Evolutionary conservation across 805 yeast species (phyloP), one percentile per base, ranked within the genome.

Genomic region (Blastobotrys americana): DNA sequence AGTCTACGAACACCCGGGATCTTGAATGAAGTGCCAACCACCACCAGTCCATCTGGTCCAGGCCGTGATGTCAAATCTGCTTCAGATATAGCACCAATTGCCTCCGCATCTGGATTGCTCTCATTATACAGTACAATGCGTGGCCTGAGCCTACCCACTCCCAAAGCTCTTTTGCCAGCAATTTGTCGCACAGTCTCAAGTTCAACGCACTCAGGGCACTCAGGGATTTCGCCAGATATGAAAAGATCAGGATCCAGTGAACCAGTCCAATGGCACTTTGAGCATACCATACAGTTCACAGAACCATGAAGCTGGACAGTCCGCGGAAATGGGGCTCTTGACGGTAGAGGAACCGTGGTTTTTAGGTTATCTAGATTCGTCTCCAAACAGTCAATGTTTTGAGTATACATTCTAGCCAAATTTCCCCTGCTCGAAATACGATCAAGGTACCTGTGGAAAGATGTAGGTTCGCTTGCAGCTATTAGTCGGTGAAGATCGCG

Each of bases 301-400:
- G 86, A 80, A 0, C 96, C 96, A 63, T 88, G 96, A 20, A 93
- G 73, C 64, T 87, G 96, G 22, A 88, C 72, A 3, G 87, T 74
- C 56, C 59, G 74, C 47, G 78, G 85, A 57, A 59, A 71, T 31
- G 68, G 78, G 8, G 31, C 31, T 61, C 47, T 53, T 33, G 55
- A 52, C 13, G 57, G 63, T 23, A 80, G 63, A 1, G 84, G 84
- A 1, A 70, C 69, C 20, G 65, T 61, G 0, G 84, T 77, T 20
- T 62, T 61, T 44, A 81, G 58, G 47, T 70, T 52, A 1, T 72
- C 61, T 28, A 83, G 73, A 53, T 75, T 72, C 8, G 74, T 65
- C 55, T 88, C 96, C 40, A 88, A 67, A 39, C 87, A 77, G 63
- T 88, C 96, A 46, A 88, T 85, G 57, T 88, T 88, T 57, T 88